Percentiles rank a stretch among this genome's conserved stretches.
Conservation (phyloP, 148 eudicot species). For the Beta vulgaris region DNA sequence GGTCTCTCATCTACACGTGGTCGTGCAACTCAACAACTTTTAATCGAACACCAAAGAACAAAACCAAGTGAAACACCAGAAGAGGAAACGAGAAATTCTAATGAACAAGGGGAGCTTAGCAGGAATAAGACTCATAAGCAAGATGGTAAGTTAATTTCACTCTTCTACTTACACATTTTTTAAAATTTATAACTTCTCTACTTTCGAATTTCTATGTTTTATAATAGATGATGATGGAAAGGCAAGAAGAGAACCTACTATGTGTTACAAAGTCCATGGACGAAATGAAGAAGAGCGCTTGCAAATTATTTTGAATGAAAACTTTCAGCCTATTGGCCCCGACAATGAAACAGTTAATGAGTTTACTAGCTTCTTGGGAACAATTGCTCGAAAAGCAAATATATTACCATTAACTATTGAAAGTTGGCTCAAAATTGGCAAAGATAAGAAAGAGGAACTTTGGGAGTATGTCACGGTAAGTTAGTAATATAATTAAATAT, state of each 20-base stretch:
- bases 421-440: slow-evolving; percentile 1
- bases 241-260: neutral
- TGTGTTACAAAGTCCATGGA: slow-evolving; percentile 11
- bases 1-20: neutral
- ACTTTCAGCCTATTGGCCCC: slow-evolving; percentile 5
- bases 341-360: neutral
- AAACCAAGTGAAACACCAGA: neutral
- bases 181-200: neutral
- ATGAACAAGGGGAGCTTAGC: too few species aligned
- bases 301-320: neutral
- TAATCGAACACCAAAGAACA: neutral
- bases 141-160: neutral
- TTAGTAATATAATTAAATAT: neutral
- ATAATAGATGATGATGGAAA: neutral
- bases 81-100: neutral
- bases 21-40: neutral
- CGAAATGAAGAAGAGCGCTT: slow-evolving; percentile 13
- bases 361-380: slow-evolving; percentile 14
- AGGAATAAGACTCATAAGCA: neutral
- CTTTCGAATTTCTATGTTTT: neutral
- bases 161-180: neutral
- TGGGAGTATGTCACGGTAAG: slow-evolving; percentile 9
- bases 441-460: neutral
- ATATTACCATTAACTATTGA: neutral
- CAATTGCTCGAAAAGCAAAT: slow-evolving; percentile 12